Evolutionary conservation across 768 basidiomycete genomes (phyloP).

Genomic region (Mycena chlorophos): DNA sequence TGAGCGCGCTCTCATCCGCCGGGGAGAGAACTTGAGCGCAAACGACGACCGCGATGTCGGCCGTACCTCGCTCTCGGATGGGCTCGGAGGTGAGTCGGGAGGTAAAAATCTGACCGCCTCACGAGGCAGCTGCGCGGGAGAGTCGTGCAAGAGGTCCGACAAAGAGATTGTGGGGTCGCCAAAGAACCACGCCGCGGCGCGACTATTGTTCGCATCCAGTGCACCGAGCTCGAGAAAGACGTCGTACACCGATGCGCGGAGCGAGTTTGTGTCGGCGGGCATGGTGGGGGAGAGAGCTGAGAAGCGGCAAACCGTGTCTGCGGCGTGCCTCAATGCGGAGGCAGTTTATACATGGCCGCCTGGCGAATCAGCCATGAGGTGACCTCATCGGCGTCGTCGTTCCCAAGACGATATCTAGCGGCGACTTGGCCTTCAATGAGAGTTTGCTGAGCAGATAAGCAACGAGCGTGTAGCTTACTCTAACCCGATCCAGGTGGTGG

Average conservation of each 20-base stretch:
- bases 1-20: conserved; percentile 5
- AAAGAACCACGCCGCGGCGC: conserved; percentile 36
- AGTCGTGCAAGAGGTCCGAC: conserved; percentile 6
- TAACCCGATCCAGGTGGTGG: not conserved
- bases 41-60: conserved; percentile 4
- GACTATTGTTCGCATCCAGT: conserved; percentile 33
- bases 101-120: conserved; percentile 4
- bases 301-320: conserved; percentile 7
- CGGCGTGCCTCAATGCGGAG: not conserved
- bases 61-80: not conserved
- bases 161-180: conserved; percentile 22
- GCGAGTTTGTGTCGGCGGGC: conserved; percentile 24
- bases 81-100: not conserved
- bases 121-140: not conserved
- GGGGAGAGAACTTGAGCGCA: conserved; percentile 14
- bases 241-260: conserved; percentile 36
- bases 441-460: not conserved
- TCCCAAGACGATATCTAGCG: conserved; percentile 11
- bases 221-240: conserved; percentile 35
- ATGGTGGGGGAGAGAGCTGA: not conserved
- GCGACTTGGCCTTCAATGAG: not conserved
- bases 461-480: not conserved
- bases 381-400: conserved; percentile 1
- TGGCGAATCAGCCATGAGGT: conserved; percentile 7
- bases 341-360: no score